Evolutionary conservation across 2,329 filamentous ascomycete species (phyloP), one percentile per base, ranked within the genome.

Genomic region (Fusarium musae): DNA sequence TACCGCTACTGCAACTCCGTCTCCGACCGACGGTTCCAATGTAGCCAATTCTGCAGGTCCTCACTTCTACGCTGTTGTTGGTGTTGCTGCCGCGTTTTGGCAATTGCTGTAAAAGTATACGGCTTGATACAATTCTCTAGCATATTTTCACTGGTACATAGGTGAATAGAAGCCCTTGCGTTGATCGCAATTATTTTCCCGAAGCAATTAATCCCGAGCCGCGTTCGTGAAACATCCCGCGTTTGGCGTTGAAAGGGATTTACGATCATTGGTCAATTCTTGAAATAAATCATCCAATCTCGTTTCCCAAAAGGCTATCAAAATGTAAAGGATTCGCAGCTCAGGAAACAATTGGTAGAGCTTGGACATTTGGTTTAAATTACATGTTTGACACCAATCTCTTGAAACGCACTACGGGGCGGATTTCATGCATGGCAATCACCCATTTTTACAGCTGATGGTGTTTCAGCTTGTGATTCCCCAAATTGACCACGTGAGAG

Each of bases 341-440:
- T 34, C 8, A 43, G 13, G 30, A 15, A 26, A 44, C n/a, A 17
- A 32, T 64, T 56, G 39, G 43, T 32, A 21, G 49, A 59, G 43
- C 39, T 57, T 47, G 42, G 56, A 53, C 26, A 40, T n/a, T 28
- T 50, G 9, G 5, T 57, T 72, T 47, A 56, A 50, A 44, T 65
- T 49, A 46, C 36, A n/a, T 61, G 64, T 47, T 62, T 64, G 53
- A 26, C 11, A 36, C 53, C 23, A 34, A 23, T 56, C 36, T 43
- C 53, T 60, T 66, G 54, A 70, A 70, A 70, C 68, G 15, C 19
- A 43, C 44, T 49, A 40, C 40, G 53, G 64, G 26, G 47, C 8
- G 17, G 17, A 57, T 59, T 69, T 69, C 34, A 72, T 72, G 69
- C 69, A 56, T 4, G 63, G 11, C 39, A 49, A 70, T 70, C 59